A percentile compares a stretch with the other conserved stretches of the same genome.
Conservation (phyloP, 306 rosid species). For the Pachyrhizus erosus region DNA sequence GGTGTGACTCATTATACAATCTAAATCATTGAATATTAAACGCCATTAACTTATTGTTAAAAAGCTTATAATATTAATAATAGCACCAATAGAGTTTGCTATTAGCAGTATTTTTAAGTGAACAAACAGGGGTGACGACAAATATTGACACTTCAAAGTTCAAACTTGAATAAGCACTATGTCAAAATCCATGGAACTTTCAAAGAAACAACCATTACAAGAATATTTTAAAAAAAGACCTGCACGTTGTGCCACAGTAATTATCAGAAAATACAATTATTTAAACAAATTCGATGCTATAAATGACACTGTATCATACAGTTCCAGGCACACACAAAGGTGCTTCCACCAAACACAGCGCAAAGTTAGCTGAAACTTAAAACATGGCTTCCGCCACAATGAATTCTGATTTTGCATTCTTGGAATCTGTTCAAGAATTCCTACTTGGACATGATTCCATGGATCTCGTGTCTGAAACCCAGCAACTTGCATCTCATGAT, state of each 20-base stretch:
- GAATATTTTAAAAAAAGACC: background rate
- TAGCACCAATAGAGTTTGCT: background rate
- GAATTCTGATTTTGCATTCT: constrained; percentile 20
- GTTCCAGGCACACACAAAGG: background rate
- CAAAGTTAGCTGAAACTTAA: constrained; percentile 18
- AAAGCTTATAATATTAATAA: background rate
- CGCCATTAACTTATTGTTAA: background rate
- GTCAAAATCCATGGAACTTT: background rate
- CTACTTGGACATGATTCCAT: constrained; percentile 30
- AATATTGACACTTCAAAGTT: constrained; percentile 2
- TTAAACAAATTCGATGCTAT: background rate
- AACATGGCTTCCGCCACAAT: constrained; percentile 24
- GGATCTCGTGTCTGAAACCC: background rate
- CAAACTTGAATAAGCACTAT: background rate
- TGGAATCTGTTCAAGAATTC: constrained; percentile 40
- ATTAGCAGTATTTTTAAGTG: background rate
- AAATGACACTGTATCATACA: background rate
- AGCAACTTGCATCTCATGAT: background rate
- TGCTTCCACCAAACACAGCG: background rate
- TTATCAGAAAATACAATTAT: background rate
- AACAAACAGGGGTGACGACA: background rate
- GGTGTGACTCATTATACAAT: background rate
- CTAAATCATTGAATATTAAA: background rate
- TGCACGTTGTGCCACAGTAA: constrained; percentile 27
- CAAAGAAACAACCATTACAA: background rate